A percentile compares a stretch with the other conserved stretches of the same genome.
phyloP scores from a whole-genome alignment of 192 early-diverging fungal species.

The Spinellus fusiger region DNA sequence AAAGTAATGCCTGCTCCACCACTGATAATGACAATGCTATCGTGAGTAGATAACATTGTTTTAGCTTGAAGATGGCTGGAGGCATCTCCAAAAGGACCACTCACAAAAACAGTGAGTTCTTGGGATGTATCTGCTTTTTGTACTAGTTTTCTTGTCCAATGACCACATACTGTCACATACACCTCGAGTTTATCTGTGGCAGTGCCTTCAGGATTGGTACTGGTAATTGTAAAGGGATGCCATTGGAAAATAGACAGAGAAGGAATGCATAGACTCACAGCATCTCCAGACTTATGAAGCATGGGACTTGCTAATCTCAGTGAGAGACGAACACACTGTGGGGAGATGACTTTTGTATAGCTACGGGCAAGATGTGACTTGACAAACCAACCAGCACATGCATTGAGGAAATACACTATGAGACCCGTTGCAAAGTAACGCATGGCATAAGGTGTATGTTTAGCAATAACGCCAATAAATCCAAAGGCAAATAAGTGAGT shows the following conservation, averaged over 20 bases:
- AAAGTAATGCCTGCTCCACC: slow-evolving; percentile 44
- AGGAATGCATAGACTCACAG: slow-evolving; percentile 43
- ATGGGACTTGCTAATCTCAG: slow-evolving; percentile 25
- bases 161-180: slow-evolving; percentile 37
- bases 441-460: slow-evolving; percentile 52
- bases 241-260: slow-evolving; percentile 43
- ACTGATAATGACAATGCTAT: slow-evolving; percentile 28
- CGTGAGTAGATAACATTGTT: slow-evolving; percentile 5
- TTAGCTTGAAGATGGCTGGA: slow-evolving; percentile 3
- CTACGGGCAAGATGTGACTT: slow-evolving; percentile 33
- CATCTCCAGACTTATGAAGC: slow-evolving; percentile 35
- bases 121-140: slow-evolving; percentile 28
- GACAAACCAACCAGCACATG: slow-evolving; percentile 38
- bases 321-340: slow-evolving; percentile 29
- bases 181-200: slow-evolving; percentile 19
- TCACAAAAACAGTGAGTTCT: slow-evolving; percentile 30
- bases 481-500: slow-evolving; percentile 39
- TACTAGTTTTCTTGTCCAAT: slow-evolving; percentile 34
- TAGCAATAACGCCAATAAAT: slow-evolving; percentile 39
- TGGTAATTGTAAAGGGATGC: slow-evolving; percentile 51
- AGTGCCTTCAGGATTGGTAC: not conserved
- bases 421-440: slow-evolving; percentile 41
- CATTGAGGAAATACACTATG: slow-evolving; percentile 37
- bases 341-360: slow-evolving; percentile 27
- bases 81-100: slow-evolving; percentile 37